Evolutionary conservation across 225 moss, liverwort and hornwort genomes (phyloP).

Genomic region (Sphagnum contortum): DNA sequence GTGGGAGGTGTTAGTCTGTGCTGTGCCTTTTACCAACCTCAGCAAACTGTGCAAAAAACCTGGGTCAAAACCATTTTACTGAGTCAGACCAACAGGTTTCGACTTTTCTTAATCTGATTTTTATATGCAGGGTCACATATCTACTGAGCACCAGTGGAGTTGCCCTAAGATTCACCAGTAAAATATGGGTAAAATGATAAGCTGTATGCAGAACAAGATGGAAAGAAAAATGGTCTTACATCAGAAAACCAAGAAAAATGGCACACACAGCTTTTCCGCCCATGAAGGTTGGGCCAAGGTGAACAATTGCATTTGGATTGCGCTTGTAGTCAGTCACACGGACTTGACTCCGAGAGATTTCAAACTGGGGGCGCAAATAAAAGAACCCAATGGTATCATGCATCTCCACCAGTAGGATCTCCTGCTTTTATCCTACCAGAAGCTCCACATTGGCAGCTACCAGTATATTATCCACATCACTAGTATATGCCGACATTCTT

Average conservation of each 20-base stretch:
- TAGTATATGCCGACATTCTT: conserved; percentile 57
- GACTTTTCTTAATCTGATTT: no score
- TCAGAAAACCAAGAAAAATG: conserved; percentile 56
- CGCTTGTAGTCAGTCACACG: conserved; percentile 27
- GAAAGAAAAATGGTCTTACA: conserved; percentile 26
- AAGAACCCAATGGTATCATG: conserved; percentile 53
- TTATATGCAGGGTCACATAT: no score
- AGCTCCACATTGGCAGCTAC: conserved; percentile 68
- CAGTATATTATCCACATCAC: conserved; percentile 74
- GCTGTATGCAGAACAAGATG: not conserved
- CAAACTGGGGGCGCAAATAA: conserved; percentile 63
- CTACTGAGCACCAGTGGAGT: no score
- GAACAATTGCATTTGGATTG: conserved; percentile 54
- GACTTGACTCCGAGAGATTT: conserved; percentile 34
- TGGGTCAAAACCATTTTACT: no score
- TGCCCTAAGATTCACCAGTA: no score
- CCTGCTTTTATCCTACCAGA: conserved; percentile 36
- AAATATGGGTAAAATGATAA: not conserved
- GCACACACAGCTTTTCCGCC: conserved; percentile 70
- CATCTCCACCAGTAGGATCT: conserved; percentile 61
- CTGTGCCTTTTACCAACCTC: no score
- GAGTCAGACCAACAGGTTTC: no score
- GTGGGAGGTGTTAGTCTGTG: no score
- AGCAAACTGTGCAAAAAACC: no score
- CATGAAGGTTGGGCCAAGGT: conserved; percentile 70